Conservation (phyloP, 1,139 yeast genomes). For the Nadsonia commutata region DNA sequence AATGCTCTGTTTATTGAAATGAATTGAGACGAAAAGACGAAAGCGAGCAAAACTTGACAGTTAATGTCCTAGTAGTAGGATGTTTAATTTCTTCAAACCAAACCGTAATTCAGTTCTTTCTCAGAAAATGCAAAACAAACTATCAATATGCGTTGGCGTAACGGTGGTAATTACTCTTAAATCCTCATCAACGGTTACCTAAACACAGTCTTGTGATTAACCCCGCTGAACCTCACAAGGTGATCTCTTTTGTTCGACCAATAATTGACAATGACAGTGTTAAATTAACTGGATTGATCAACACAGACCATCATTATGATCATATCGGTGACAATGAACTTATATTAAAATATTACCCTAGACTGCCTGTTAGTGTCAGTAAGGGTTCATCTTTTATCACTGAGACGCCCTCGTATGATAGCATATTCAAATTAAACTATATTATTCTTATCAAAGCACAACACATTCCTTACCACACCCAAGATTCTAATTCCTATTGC, state of each 20-base stretch:
- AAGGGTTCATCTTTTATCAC: conserved; percentile 58
- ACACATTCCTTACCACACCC: conserved; percentile 96
- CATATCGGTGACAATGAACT: conserved; percentile 78
- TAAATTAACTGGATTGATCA: conserved; percentile 58
- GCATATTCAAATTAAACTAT: conserved; percentile 36
- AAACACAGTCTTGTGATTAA: conserved; percentile 73
- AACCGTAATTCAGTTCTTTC: not conserved
- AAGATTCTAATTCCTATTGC: conserved; percentile 82
- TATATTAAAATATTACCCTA: conserved; percentile 29
- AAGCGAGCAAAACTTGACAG: too few species aligned
- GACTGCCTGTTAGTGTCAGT: conserved; percentile 73
- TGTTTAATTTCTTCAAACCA: too few species aligned
- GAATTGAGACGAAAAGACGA: too few species aligned
- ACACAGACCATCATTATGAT: conserved; percentile 92
- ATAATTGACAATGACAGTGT: conserved; percentile 24
- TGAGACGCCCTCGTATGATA: conserved; percentile 54
- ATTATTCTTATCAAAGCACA: conserved; percentile 58
- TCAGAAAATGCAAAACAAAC: conserved; percentile 65
- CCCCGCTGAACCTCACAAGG: conserved; percentile 74
- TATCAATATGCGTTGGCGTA: conserved; percentile 91
- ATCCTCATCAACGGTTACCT: conserved; percentile 52
- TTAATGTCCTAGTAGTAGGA: too few species aligned
- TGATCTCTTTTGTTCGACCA: conserved; percentile 26
- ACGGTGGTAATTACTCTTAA: conserved; percentile 84
- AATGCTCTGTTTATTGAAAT: too few species aligned